A percentile compares a stretch with the other conserved stretches of the same genome.
phyloP scores from a whole-genome alignment of 139 green algal genomes.

The Edaphochlamys debaryana region DNA sequence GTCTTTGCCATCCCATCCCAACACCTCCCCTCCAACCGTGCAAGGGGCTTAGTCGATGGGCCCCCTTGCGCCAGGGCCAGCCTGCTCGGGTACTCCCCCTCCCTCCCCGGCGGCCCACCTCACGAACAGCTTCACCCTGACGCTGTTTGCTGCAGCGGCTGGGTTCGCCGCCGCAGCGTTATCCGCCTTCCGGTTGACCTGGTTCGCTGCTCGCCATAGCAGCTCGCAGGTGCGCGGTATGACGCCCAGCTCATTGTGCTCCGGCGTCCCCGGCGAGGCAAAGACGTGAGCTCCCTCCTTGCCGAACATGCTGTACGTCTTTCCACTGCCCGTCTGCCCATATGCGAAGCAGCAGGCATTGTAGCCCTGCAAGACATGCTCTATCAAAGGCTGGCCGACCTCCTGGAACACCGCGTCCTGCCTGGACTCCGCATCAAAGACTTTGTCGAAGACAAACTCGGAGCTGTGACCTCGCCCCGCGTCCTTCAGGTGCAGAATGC shows the following conservation, averaged over 20 bases:
- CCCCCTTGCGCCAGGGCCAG: no score
- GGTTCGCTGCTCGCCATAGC: constrained; percentile 25
- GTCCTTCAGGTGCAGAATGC: constrained; percentile 48
- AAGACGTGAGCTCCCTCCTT: not conserved
- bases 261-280: not conserved
- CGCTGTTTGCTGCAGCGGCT: no score
- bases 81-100: no score
- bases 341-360: constrained; percentile 70
- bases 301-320: constrained; percentile 60
- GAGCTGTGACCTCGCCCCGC: constrained; percentile 32
- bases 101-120: not conserved
- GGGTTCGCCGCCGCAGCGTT: no score
- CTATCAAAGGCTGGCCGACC: constrained; percentile 25
- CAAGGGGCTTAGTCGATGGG: no score
- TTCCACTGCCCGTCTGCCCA: constrained; percentile 67
- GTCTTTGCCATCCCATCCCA: no score
- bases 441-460: constrained; percentile 55
- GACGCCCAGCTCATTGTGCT: constrained; percentile 30
- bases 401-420: constrained; percentile 46
- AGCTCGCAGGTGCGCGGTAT: constrained; percentile 48
- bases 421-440: constrained; percentile 26
- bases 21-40: no score
- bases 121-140: constrained; percentile 25
- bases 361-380: constrained; percentile 64
- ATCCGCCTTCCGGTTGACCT: constrained; percentile 25